Evolutionary conservation across 768 basidiomycete species (phyloP).

Genomic region (Suillus weaverae): DNA sequence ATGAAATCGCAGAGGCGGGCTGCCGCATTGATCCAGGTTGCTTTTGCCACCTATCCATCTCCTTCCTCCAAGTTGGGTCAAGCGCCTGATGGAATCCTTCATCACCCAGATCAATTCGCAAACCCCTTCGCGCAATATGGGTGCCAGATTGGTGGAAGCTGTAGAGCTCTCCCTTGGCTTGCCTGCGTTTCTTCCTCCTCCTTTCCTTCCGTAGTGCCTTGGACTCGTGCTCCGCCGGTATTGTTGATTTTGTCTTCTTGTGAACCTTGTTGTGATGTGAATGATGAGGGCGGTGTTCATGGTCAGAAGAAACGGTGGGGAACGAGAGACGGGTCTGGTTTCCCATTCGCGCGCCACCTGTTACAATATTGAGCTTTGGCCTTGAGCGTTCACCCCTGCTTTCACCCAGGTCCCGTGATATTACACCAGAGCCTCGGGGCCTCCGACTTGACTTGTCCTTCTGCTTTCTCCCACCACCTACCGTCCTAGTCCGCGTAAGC

Average conservation of each 20-base stretch:
- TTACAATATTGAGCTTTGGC: constrained; percentile 38
- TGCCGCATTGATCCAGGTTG: constrained; percentile 16
- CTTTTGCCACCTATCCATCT: constrained; percentile 34
- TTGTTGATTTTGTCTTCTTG: constrained; percentile 12
- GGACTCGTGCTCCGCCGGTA: constrained; percentile 7
- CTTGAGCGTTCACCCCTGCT: constrained; percentile 13
- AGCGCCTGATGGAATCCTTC: constrained; percentile 42
- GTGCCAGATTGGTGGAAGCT: constrained; percentile 38
- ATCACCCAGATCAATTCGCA: constrained; percentile 48
- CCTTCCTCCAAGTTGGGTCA: constrained; percentile 37
- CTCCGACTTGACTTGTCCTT: constrained; percentile 15
- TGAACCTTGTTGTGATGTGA: constrained; percentile 12
- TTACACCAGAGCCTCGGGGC: constrained; percentile 13
- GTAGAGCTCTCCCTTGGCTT: constrained; percentile 35
- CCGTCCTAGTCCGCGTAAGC: constrained; percentile 46
- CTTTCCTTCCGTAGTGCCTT: constrained; percentile 8
- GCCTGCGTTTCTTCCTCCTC: constrained; percentile 27
- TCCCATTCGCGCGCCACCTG: constrained; percentile 35
- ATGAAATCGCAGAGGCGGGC: constrained; percentile 8
- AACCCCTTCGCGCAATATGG: constrained; percentile 34
- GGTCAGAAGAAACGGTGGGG: constrained; percentile 13
- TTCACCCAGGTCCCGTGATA: constrained; percentile 11
- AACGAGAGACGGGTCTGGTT: constrained; percentile 45
- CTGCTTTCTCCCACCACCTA: constrained; percentile 18
- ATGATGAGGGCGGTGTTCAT: constrained; percentile 8